Base-by-base conservation (phyloP, 2,329 filamentous ascomycete species). In the Cladosporium sp. region DNA sequence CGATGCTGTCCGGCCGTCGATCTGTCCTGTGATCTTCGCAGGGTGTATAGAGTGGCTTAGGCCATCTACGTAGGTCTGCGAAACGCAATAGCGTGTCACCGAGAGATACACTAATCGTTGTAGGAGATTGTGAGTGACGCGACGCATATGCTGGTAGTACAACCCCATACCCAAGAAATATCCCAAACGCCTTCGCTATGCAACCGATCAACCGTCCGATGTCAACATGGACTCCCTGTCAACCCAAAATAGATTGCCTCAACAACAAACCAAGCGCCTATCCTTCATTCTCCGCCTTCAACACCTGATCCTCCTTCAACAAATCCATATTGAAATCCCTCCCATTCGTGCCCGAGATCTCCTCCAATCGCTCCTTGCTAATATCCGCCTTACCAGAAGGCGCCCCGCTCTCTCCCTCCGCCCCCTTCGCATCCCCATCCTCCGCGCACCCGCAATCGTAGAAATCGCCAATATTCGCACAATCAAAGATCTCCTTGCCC, bases 361-460 rank as follows among this genome's bases (percentile, higher is more conserved):
- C 61, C 56, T 65, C 64, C 42, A 63, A 61, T 19, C 56, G 49
- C 49, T 61, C 60, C 22, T 54, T 50, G 38, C 60, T 62, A 63
- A 65, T 67, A 40, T 62, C 61, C 18, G 59, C 58, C 56, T 65
- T 65, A 9, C 49, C 58, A 14, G 32, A 28, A 13, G 8, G 13
- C 16, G 43, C 8, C 28, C 14, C 13, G 2, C 13, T 35, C 32
- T 44, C 42, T 4, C 14, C 35, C 9, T 10, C 49, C 4, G 14
- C 16, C 43, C 33, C 33, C 13, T 32, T 37, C 16, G 37, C 57
- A 28, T 59, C 62, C 14, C 63, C 75, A 49, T 82, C 79, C 28
- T 81, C 79, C 19, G 74, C 78, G 64, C 82, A 85, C 32, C 82
- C 82, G 61, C 82, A 85, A 62, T 85, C 81, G 63, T 85, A 85